Evolutionary conservation across 83 land plant genomes (phyloP), one percentile per base, ranked within the genome.

Genomic region (Picea abies): DNA sequence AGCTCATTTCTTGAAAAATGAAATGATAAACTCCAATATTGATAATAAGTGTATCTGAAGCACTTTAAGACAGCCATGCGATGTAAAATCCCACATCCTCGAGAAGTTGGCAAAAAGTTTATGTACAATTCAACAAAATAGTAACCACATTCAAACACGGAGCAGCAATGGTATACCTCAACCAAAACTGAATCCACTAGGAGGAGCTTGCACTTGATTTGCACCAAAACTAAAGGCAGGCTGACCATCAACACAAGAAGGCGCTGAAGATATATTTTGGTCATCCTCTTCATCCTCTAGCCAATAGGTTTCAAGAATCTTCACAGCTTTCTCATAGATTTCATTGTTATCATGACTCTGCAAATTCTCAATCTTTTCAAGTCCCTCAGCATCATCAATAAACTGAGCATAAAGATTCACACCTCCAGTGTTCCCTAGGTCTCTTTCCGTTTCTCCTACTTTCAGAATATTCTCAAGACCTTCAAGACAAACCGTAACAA

Each of bases 261-360:
- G 14, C 2, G 14, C 60, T 12, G 14, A 14, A 56, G 60, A 56
- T 56, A 56, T 56, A 3, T 56, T 71, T 58, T 85, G 90, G 64
- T 92, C 89, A 29, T 78, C 80, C 35, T 78, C 93, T 20, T 90
- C 92, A 37, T 90, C 92, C 58, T 93, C 95, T 35, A 92, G 76
- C 94, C 94, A 93, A 84, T 92, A 93, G 63, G 85, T 90, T 82
- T 93, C 92, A 52, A 93, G 84, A 17, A 93, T 86, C 84, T 88
- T 93, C 14, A 90, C 93, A 37, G 92, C 93, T 84, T 91, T 92
- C 83, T 92, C 94, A 83, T 92, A 92, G 10, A 92, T 92, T 72
- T 93, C 95, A 25, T 90, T 88, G 83, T 93, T 93, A 87, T 92
- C 95, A 70, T 93, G 94, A 63, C 83, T 92, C 78, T 93, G 95